Percentiles rank a stretch among this genome's conserved stretches.
Evolutionary conservation across 306 rosid species (phyloP).

Genomic region (Lathyrus oleraceus): DNA sequence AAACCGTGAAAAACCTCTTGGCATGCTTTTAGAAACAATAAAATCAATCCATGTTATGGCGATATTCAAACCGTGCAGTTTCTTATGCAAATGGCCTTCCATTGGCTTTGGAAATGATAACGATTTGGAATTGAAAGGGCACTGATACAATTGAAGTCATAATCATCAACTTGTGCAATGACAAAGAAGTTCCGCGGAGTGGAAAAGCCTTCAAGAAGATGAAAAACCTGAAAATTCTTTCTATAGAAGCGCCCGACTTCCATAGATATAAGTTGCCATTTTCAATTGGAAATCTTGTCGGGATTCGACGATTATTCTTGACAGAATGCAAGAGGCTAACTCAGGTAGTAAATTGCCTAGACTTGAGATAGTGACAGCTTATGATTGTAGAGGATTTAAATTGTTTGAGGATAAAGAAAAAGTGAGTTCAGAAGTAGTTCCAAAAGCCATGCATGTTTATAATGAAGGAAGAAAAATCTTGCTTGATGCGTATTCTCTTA

Average conservation of each 20-base stretch:
- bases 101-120: conserved; percentile 2
- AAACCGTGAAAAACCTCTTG: neutral
- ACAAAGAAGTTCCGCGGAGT: neutral
- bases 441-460: neutral
- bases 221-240: conserved; percentile 18
- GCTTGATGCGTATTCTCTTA: conserved; percentile 1
- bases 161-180: neutral
- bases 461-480: neutral
- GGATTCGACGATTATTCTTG: neutral
- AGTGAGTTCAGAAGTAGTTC: neutral
- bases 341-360: neutral
- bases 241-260: neutral
- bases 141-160: conserved; percentile 21
- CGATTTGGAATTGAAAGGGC: neutral
- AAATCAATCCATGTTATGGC: neutral
- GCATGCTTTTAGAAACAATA: neutral
- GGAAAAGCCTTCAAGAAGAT: conserved; percentile 25
- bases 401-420: neutral
- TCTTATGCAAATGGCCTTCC: conserved; percentile 3
- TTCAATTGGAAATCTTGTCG: conserved; percentile 8
- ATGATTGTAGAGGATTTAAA: neutral
- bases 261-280: conserved; percentile 1
- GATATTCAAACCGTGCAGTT: neutral
- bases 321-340: neutral
- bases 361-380: neutral